Percentiles rank a stretch among this genome's conserved stretches.
These are phyloP conservation scores for Penicillium palitans DNA, from an alignment of 2,329 filamentous ascomycete species.

Conservation along the genomic window DNA sequence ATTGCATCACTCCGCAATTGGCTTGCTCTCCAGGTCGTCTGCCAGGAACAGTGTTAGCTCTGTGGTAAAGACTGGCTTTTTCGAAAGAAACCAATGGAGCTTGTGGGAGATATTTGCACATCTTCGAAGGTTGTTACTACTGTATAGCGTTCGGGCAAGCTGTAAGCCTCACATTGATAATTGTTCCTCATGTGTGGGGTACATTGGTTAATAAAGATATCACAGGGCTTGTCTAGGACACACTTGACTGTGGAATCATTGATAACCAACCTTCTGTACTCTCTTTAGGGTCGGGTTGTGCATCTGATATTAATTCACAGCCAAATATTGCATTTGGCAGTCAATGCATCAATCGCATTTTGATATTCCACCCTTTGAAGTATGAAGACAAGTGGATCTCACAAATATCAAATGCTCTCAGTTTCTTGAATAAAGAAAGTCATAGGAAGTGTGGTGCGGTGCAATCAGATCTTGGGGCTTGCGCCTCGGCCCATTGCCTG, in stretches of 20 bases:
- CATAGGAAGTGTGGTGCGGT: not conserved
- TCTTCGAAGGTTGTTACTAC: not conserved
- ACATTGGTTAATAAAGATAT: not conserved
- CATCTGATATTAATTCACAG: not conserved
- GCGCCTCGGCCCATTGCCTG: slow-evolving; percentile 1
- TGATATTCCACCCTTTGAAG: not conserved
- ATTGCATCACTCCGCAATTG: not conserved
- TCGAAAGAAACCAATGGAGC: not conserved
- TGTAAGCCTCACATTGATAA: slow-evolving; percentile 1
- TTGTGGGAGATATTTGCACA: not conserved
- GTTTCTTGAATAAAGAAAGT: not conserved
- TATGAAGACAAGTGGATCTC: slow-evolving; percentile 6
- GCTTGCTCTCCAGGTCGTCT: not conserved
- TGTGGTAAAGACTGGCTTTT: not conserved
- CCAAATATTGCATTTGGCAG: not conserved
- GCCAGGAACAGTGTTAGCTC: not conserved
- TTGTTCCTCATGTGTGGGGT: not conserved
- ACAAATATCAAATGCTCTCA: not conserved
- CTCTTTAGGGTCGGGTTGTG: not conserved
- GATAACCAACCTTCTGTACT: not conserved
- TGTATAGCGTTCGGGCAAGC: not conserved
- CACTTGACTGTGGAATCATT: not conserved
- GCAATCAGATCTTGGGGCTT: not conserved
- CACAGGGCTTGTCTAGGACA: slow-evolving; percentile 2
- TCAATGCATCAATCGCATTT: not conserved